phyloP scores from a whole-genome alignment of 306 rosid species.

The Malus sylvestris region DNA sequence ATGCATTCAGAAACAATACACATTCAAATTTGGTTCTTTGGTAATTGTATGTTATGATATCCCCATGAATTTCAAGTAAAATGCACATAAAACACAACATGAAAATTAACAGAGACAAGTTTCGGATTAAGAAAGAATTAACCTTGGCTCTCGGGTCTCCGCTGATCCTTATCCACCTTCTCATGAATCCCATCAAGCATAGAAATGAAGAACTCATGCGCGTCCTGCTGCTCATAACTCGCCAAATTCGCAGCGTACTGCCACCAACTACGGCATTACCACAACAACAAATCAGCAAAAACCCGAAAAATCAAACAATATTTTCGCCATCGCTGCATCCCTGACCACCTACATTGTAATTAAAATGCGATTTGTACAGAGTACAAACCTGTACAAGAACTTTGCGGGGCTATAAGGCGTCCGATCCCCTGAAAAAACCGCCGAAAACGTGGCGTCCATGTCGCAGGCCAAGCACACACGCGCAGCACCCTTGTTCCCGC shows the following conservation, averaged over 20 bases:
- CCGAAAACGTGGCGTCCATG: slow-evolving; percentile 71
- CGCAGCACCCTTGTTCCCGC: slow-evolving; percentile 25
- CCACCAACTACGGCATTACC: slow-evolving; percentile 77
- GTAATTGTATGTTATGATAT: not conserved
- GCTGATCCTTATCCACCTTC: slow-evolving; percentile 70
- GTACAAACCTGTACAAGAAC: slow-evolving; percentile 70
- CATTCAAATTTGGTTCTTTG: not conserved
- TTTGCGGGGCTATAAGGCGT: slow-evolving; percentile 85
- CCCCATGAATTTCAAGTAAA: not conserved
- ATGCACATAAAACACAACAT: slow-evolving; percentile 3
- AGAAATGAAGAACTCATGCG: slow-evolving; percentile 96
- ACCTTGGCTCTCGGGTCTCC: slow-evolving; percentile 73
- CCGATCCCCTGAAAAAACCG: slow-evolving; percentile 78
- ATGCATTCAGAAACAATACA: not conserved
- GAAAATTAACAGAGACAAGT: not conserved
- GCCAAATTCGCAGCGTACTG: slow-evolving; percentile 93
- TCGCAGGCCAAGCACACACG: slow-evolving; percentile 82
- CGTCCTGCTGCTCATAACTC: slow-evolving; percentile 95
- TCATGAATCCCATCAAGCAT: slow-evolving; percentile 94
- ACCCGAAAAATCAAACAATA: not conserved
- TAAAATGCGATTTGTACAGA: not conserved
- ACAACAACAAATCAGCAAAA: not conserved
- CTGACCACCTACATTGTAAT: not conserved
- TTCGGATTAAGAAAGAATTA: slow-evolving; percentile 7
- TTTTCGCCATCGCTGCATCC: not conserved